Conservation (phyloP, 257 asterid genomes). For the Plectranthus barbatus region DNA sequence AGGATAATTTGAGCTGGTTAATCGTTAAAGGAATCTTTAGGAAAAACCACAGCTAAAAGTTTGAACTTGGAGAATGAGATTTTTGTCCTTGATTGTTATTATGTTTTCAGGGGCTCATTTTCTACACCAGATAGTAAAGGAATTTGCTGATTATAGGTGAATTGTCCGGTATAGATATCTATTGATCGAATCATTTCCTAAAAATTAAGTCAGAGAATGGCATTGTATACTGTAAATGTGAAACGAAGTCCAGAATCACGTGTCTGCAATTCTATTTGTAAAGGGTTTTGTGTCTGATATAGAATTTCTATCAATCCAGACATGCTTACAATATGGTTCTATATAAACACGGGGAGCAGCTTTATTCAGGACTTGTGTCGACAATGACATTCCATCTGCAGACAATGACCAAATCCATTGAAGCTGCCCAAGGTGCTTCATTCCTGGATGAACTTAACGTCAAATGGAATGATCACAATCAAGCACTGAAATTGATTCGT, state of each 20-base stretch:
- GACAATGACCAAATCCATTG: conserved; percentile 57
- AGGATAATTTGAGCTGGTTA: neutral
- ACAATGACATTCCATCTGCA: conserved; percentile 80
- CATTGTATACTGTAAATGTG: neutral
- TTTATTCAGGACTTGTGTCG: conserved; percentile 70
- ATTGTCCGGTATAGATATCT: neutral
- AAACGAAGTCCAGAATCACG: neutral
- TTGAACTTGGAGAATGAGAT: neutral
- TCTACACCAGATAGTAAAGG: neutral
- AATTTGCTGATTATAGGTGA: neutral
- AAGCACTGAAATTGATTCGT: conserved; percentile 77
- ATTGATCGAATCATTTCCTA: neutral
- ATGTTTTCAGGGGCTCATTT: neutral
- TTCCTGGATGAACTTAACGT: conserved; percentile 78
- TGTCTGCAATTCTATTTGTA: neutral
- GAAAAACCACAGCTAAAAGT: neutral
- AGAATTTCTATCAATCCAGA: conserved; percentile 31
- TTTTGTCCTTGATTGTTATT: neutral
- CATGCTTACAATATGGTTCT: conserved; percentile 84
- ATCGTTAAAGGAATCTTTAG: neutral
- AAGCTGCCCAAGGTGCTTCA: conserved; percentile 64
- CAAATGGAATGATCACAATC: conserved; percentile 79
- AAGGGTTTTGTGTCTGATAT: conserved; percentile 18
- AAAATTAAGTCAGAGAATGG: conserved; percentile 2
- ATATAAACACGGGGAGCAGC: conserved; percentile 80